A percentile compares a stretch with the other conserved stretches of the same genome.
Conservation (phyloP, 495 filamentous ascomycete species). For the Penicillium cosmopolitanum region DNA sequence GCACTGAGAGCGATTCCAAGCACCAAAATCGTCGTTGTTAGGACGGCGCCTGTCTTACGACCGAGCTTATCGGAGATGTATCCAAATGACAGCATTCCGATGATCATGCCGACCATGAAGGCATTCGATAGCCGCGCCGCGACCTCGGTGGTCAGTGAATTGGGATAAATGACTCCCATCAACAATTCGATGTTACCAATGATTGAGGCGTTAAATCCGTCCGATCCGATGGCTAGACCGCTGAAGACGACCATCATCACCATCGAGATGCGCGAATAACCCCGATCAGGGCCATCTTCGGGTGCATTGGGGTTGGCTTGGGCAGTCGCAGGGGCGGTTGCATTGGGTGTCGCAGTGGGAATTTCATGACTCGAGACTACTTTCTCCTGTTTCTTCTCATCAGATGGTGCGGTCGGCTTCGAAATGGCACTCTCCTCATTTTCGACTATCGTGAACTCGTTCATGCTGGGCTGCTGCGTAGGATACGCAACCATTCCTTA, state of each 20-base stretch:
- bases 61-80: constrained; percentile 40
- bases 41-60: constrained; percentile 36
- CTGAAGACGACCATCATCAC: constrained; percentile 35
- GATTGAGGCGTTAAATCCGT: constrained; percentile 35
- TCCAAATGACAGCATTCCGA: constrained; percentile 46
- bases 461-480: constrained; percentile 12
- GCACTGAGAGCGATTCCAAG: constrained; percentile 33
- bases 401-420: not conserved
- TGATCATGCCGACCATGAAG: constrained; percentile 38
- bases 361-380: constrained; percentile 3
- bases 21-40: constrained; percentile 39
- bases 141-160: constrained; percentile 26
- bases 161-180: constrained; percentile 33
- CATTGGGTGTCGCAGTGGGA: not conserved
- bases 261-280: constrained; percentile 27
- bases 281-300: constrained; percentile 6
- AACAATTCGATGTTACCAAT: constrained; percentile 35
- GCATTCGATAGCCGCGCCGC: constrained; percentile 30
- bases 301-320: constrained; percentile 7
- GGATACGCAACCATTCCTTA: not conserved
- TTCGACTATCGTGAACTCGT: not conserved
- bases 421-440: not conserved
- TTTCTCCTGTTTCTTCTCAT: not conserved
- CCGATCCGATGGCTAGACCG: constrained; percentile 32
- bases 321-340: not conserved